A percentile compares a stretch with the other conserved stretches of the same genome.
These are phyloP conservation scores for Leccinum barrowsii DNA, from an alignment of 768 basidiomycete species.

Conservation along the genomic window DNA sequence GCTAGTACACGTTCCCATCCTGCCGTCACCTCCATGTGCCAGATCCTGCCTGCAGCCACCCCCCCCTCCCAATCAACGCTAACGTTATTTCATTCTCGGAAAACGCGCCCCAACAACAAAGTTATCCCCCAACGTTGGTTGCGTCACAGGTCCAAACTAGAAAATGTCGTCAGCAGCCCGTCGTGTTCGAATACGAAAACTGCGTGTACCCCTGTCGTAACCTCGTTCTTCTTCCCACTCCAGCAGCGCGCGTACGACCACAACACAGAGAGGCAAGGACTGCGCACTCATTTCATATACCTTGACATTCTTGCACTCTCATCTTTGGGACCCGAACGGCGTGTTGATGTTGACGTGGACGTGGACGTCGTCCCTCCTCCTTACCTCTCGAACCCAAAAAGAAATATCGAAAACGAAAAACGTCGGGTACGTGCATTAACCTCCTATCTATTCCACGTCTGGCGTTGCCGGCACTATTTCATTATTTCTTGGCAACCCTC, in stretches of 20 bases:
- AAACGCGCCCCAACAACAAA: too few relatives aligned
- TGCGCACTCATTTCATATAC: conserved; percentile 15
- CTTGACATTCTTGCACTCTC: not conserved
- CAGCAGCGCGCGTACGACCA: not conserved
- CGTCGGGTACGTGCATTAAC: not conserved
- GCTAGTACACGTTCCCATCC: not conserved
- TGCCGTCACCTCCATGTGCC: conserved; percentile 1
- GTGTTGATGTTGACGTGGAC: not conserved
- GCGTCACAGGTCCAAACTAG: not conserved
- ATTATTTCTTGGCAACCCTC: conserved; percentile 13
- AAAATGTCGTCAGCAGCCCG: too few relatives aligned
- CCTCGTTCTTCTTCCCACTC: conserved; percentile 13
- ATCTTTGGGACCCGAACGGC: not conserved
- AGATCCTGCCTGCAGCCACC: not conserved
- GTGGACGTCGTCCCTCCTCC: not conserved
- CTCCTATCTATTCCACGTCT: conserved; percentile 9
- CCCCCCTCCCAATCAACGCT: not conserved
- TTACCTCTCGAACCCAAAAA: conserved; percentile 2
- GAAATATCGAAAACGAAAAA: not conserved
- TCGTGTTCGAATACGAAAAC: conserved; percentile 7
- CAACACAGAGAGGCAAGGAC: conserved; percentile 5
- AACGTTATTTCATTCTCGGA: conserved; percentile 16
- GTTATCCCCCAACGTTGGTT: not conserved
- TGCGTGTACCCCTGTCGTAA: conserved; percentile 14
- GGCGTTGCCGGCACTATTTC: conserved; percentile 9